Evolutionary conservation across 2,329 filamentous ascomycete species (phyloP), one percentile per base, ranked within the genome.

Genomic region (Fonsecaea erecta): DNA sequence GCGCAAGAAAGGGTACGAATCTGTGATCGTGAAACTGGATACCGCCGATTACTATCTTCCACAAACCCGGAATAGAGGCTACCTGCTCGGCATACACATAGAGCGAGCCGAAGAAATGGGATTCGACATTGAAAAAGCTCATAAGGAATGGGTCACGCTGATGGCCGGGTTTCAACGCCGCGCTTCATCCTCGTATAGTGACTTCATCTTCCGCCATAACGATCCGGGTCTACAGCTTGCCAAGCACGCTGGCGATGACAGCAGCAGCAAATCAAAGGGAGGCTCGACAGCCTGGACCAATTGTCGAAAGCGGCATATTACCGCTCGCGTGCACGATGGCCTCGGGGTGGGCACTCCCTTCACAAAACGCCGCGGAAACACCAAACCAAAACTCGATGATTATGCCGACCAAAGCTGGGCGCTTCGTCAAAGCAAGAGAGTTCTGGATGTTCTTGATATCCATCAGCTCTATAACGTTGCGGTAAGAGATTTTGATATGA

Each of bases 41-140:
- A 89, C 87, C 0, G 92, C 92, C 73, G 77, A 89, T 2, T 92
- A 84, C 70, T 91, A 91, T 64, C 77, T 93, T 0, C 91, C 91
- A 0, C 91, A 94, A 60, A 92, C 88, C 0, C 81, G 88, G 1
- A 76, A 79, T 46, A 81, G 88, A 35, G 84, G 83, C 1, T 90
- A 90, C 71, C 79, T 88, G 68, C 72, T 89, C 32, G 85, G 83
- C 14, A 73, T 89, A n/a, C 79, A 85, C 62, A 76, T 69, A 37
- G 40, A 63, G 4, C 71, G 69, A 12, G 70, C 74, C 58, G 37
- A 71, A 8, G 60, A 66, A 14, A 66, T 71, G 5, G 68, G 68
- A 1, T 55, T 73, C 26, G 51, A 70, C 34, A 64, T 62, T 26
- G 54, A 70, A 35, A 73, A 58, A 40, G 24, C 77, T 79, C n/a